Evolutionary conservation across 306 rosid species (phyloP), one percentile per base, ranked within the genome.

Genomic region (Lathyrus tuberosus): DNA sequence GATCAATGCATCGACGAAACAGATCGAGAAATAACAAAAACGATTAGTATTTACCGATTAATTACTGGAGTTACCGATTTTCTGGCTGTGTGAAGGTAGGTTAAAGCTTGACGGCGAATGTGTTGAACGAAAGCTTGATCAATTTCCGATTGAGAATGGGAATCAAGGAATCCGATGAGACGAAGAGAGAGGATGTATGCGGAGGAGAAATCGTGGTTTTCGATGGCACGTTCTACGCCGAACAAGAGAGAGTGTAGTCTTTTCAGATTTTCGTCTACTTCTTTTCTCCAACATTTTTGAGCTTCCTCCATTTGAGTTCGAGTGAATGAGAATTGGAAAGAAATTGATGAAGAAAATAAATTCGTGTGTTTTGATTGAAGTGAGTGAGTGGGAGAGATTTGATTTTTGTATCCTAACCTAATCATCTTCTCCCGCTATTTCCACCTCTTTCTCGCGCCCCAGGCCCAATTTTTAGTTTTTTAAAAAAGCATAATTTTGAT

Each of bases 181-280:
- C 95, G 89, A 61, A 91, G 96, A 6, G 88, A 78, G 41, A 94
- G 80, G 14, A 88, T 46, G 46, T 84, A 86, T 38, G 97, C 87
- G 0, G 91, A 63, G 5, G 90, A 73, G 81, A 78, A 89, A 44
- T 94, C 95, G 16, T 69, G 26, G 17, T 65, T 85, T 6, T 85
- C 52, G 56, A 86, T 71, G 47, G 98, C 92, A 47, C 52, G 81
- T 11, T 94, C 91, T 33, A 81, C 76, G 4, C 92, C 96, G 76
- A 88, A 91, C 76, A 83, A 85, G 24, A 91, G 99, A 5, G 96
- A 91, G 44, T 94, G 95, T 11, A 94, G 85, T 74, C 97, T 73
- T 83, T 76, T 80, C 3, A 88, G 84, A 56, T 87, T 87, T 20
- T 67, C 74, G 0, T 67, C 79, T 47, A 48, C 74, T 15, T 75